These are phyloP conservation scores for Neurospora sp. DNA, from an alignment of 2,329 filamentous ascomycete genomes.

Conservation along the genomic window DNA sequence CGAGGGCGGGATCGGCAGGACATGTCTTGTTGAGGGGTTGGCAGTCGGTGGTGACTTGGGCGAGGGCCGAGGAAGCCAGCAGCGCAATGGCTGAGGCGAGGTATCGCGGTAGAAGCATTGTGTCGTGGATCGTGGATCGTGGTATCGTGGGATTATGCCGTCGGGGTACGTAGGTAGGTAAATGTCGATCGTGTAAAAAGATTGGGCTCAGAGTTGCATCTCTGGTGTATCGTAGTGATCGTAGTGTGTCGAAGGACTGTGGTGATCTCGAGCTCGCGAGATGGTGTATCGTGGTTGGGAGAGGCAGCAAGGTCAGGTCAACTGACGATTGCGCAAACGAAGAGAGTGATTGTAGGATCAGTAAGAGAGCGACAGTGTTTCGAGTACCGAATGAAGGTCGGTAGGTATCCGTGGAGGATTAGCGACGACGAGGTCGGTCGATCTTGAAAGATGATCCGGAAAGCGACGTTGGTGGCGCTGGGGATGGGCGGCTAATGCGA, in stretches of 20 bases:
- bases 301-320: neutral
- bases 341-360: neutral
- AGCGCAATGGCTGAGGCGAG: slow-evolving; percentile 27
- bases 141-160: neutral
- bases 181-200: neutral
- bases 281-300: neutral
- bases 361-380: neutral
- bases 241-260: neutral
- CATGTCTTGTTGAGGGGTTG: slow-evolving; percentile 66
- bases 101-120: slow-evolving; percentile 17
- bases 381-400: neutral
- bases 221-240: neutral
- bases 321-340: neutral
- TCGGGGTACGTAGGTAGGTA: neutral
- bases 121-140: slow-evolving; percentile 14
- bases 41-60: slow-evolving; percentile 70
- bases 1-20: slow-evolving; percentile 61
- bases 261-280: neutral
- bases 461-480: neutral
- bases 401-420: neutral
- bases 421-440: neutral
- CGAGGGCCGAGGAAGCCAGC: slow-evolving; percentile 32
- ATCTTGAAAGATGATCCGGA: neutral
- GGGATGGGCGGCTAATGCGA: neutral
- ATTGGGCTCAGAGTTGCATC: neutral